phyloP scores from a whole-genome alignment of 331 rosid genomes.

The Rosa hybrid region DNA sequence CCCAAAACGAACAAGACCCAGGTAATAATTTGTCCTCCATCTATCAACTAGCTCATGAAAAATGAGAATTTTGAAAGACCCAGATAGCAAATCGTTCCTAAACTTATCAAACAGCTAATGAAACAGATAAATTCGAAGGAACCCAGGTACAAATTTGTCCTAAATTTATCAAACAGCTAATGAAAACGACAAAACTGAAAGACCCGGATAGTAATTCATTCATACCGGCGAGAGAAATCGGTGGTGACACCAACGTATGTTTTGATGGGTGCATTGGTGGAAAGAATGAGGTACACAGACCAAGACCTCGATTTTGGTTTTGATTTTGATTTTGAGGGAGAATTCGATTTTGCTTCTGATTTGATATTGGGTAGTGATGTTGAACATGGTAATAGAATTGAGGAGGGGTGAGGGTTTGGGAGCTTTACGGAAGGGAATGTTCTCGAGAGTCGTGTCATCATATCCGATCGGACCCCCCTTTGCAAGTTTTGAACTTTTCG shows the following conservation, averaged over 20 bases:
- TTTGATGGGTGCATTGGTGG: constrained; percentile 74
- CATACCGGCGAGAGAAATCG: constrained; percentile 78
- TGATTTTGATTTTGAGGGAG: background rate
- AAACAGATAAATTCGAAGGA: background rate
- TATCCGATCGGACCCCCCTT: background rate
- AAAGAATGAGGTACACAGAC: constrained; percentile 79
- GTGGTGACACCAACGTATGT: constrained; percentile 88
- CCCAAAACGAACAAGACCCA: constrained; percentile 5
- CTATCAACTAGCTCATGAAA: constrained; percentile 8
- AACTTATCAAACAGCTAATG: constrained; percentile 13
- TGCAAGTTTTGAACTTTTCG: background rate
- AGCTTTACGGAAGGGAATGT: constrained; percentile 56
- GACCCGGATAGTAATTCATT: background rate
- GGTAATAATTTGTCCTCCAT: background rate
- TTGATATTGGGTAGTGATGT: constrained; percentile 21
- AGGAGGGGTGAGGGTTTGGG: constrained; percentile 36
- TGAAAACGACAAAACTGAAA: background rate
- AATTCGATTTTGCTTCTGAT: constrained; percentile 26
- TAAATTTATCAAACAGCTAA: background rate
- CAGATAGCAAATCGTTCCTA: constrained; percentile 2
- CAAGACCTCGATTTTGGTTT: constrained; percentile 40
- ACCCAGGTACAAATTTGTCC: constrained; percentile 6
- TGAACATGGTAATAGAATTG: constrained; percentile 25
- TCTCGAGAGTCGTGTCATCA: constrained; percentile 46
- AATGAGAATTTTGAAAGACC: constrained; percentile 1